Conservation (phyloP, 352 stramenopile species). For the Pythium chondricola region DNA sequence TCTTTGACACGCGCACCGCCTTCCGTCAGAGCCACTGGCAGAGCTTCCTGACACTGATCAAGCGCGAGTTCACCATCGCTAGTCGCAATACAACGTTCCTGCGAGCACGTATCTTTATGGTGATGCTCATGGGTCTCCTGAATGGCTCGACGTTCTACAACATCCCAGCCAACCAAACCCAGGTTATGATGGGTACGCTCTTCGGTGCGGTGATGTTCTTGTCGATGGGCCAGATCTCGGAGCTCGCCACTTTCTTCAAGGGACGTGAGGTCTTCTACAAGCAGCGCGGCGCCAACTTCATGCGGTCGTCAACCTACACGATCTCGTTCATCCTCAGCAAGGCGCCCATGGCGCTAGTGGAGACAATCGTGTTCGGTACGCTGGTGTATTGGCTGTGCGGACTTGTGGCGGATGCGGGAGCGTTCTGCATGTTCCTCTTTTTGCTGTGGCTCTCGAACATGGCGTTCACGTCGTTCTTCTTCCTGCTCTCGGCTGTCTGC, state of each 20-base stretch:
- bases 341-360: conserved; percentile 52
- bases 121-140: conserved; percentile 38
- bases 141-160: conserved; percentile 44
- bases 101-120: conserved; percentile 24
- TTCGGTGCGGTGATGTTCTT: conserved; percentile 78
- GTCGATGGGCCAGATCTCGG: conserved; percentile 58
- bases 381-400: conserved; percentile 75
- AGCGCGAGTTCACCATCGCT: conserved; percentile 72
- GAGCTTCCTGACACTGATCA: conserved; percentile 40
- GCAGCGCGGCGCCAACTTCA: conserved; percentile 82
- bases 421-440: conserved; percentile 37
- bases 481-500: conserved; percentile 26
- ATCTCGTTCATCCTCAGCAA: conserved; percentile 44
- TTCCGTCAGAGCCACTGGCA: conserved; percentile 34
- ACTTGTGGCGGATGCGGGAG: conserved; percentile 21
- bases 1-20: conserved; percentile 25
- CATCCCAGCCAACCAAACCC: conserved; percentile 26
- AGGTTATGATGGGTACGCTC: conserved; percentile 71
- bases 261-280: conserved; percentile 74
- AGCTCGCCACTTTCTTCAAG: conserved; percentile 72
- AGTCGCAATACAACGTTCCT: conserved; percentile 36
- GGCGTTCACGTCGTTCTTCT: conserved; percentile 45
- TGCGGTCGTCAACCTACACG: conserved; percentile 63
- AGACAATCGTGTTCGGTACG: conserved; percentile 34
- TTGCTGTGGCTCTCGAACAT: conserved; percentile 40